Percentiles rank a stretch among this genome's conserved stretches.
Conservation (phyloP, 306 rosid species). For the Malus sieversii region DNA sequence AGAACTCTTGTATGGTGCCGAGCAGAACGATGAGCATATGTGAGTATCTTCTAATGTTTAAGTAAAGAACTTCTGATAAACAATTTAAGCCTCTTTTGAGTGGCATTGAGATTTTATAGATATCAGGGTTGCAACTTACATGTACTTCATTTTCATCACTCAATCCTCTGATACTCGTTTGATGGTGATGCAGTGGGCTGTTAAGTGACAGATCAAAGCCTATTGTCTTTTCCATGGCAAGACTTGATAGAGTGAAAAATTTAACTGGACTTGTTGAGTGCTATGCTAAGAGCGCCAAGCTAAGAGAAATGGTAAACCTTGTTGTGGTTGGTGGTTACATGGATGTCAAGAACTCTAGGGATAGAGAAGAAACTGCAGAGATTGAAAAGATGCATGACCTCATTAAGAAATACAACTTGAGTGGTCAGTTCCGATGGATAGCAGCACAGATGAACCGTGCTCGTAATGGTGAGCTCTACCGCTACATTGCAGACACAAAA, state of each 20-base stretch:
- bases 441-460: conserved; percentile 10
- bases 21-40: conserved; percentile 64
- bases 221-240: conserved; percentile 11
- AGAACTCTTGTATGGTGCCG: conserved; percentile 52
- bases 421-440: conserved; percentile 10
- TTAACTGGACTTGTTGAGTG: conserved; percentile 12
- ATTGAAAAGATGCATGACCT: conserved; percentile 8
- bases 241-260: conserved; percentile 10
- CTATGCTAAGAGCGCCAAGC: conserved; percentile 10
- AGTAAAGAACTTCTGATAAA: not conserved
- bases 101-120: not conserved
- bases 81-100: not conserved
- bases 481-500: conserved; percentile 17
- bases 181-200: conserved; percentile 1
- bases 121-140: not conserved
- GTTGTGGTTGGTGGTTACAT: conserved; percentile 14
- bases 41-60: conserved; percentile 34
- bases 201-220: conserved; percentile 13
- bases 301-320: conserved; percentile 7
- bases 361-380: conserved; percentile 10
- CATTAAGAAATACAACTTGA: not conserved
- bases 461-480: conserved; percentile 10
- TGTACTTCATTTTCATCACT: not conserved
- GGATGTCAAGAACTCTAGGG: conserved; percentile 5
- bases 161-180: not conserved